Evolutionary conservation across 164 flowering plant species (phyloP).

Genomic region (Echeveria elegans): DNA sequence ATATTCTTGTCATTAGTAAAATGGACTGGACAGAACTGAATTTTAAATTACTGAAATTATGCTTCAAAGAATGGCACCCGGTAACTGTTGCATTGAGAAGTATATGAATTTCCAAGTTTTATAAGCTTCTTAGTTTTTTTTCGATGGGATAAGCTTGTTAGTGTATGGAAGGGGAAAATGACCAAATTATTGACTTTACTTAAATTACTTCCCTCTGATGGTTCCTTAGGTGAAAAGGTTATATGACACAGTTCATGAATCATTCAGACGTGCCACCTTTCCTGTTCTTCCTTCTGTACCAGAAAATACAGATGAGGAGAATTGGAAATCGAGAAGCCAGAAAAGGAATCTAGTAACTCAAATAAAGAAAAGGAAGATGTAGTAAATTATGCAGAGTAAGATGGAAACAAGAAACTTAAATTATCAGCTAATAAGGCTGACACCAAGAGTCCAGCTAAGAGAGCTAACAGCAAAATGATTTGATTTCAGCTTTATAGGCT

Average conservation of each 20-base stretch:
- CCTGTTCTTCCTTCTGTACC: slow-evolving; percentile 30
- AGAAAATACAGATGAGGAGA: slow-evolving; percentile 28
- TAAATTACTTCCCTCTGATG: neutral
- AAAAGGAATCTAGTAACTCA: slow-evolving; percentile 20
- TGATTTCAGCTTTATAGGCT: slow-evolving; percentile 14
- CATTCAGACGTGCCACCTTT: slow-evolving; percentile 70
- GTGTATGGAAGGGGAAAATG: neutral
- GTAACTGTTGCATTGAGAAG: neutral
- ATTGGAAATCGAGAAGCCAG: slow-evolving; percentile 30
- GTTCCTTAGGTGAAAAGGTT: slow-evolving; percentile 75
- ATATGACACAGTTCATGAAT: slow-evolving; percentile 89
- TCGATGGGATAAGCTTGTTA: too few relatives aligned
- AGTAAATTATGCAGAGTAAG: slow-evolving; percentile 53
- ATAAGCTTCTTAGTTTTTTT: neutral
- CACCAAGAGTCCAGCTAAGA: too few relatives aligned
- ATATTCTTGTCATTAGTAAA: too few relatives aligned
- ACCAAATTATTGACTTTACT: neutral
- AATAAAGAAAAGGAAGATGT: slow-evolving; percentile 46
- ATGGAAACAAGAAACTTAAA: too few relatives aligned
- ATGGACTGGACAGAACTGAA: too few relatives aligned
- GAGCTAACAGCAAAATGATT: slow-evolving; percentile 23
- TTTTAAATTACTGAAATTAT: too few relatives aligned
- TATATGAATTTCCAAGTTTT: neutral
- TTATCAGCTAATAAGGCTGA: too few relatives aligned
- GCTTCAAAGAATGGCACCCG: too few relatives aligned